A percentile compares a stretch with the other conserved stretches of the same genome.
phyloP scores from a whole-genome alignment of 2,329 filamentous ascomycete species.

The Aspergillus ochraceoroseus region DNA sequence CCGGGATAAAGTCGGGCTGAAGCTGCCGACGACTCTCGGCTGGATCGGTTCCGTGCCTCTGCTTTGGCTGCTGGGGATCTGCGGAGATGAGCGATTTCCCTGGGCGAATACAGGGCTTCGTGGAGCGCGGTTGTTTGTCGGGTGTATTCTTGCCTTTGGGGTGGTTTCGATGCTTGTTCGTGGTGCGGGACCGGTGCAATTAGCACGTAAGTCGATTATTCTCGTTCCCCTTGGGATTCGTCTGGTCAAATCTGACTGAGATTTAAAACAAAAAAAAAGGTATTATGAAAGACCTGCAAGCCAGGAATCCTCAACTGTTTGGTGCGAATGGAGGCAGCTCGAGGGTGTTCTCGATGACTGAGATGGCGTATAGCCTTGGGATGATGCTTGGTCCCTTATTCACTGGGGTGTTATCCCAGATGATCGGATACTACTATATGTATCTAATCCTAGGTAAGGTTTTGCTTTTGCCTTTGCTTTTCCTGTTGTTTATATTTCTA shows the following conservation, averaged over 20 bases:
- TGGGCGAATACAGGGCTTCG: conserved; percentile 24
- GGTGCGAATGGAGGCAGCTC: conserved; percentile 26
- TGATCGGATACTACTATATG: conserved; percentile 21
- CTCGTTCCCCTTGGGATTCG: background rate
- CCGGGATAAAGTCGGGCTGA: conserved; percentile 24
- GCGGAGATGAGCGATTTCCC: conserved; percentile 24
- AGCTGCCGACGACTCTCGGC: conserved; percentile 21
- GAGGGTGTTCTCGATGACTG: conserved; percentile 22
- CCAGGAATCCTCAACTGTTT: conserved; percentile 23
- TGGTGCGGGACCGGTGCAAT: conserved; percentile 27
- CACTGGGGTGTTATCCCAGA: conserved; percentile 19
- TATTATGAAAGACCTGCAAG: conserved; percentile 20
- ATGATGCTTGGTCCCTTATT: conserved; percentile 24
- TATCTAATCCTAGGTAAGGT: conserved; percentile 17
- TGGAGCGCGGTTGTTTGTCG: too few species aligned
- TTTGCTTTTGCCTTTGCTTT: too few species aligned
- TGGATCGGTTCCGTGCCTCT: conserved; percentile 20
- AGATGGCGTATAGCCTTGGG: conserved; percentile 24
- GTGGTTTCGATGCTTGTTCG: conserved; percentile 21
- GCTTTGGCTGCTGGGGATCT: conserved; percentile 25
- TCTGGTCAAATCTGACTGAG: background rate
- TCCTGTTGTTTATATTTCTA: too few species aligned
- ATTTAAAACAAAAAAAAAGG: too few species aligned
- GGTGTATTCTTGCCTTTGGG: too few species aligned
- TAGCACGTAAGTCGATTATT: conserved; percentile 27